A percentile compares a stretch with the other conserved stretches of the same genome.
phyloP scores from a whole-genome alignment of 305 asterid genomes.

The Plantago coronopus region DNA sequence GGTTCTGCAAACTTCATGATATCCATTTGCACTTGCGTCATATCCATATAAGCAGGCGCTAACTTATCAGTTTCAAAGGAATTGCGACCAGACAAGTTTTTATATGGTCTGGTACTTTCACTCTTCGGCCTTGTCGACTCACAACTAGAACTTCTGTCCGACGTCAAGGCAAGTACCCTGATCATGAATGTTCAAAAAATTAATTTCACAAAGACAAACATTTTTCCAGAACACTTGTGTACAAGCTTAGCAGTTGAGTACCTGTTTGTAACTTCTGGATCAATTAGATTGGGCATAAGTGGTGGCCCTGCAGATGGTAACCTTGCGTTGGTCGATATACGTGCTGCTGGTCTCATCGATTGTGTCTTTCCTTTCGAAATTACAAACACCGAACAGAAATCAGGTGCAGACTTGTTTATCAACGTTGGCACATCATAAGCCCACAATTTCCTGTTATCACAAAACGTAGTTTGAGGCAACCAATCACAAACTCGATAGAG shows the following conservation, averaged over 20 bases:
- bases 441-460: conserved; percentile 49
- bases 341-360: conserved; percentile 54
- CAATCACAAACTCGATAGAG: neutral
- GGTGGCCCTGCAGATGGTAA: conserved; percentile 25
- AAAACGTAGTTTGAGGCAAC: neutral
- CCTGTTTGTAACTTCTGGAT: conserved; percentile 34
- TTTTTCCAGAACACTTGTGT: too few relatives aligned
- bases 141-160: conserved; percentile 28
- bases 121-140: conserved; percentile 21
- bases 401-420: conserved; percentile 72
- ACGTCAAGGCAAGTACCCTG: conserved; percentile 33
- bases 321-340: conserved; percentile 20
- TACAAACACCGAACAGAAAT: conserved; percentile 61
- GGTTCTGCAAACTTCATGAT: conserved; percentile 19
- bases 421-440: conserved; percentile 50
- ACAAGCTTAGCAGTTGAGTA: conserved; percentile 2
- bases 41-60: conserved; percentile 27
- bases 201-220: too few relatives aligned
- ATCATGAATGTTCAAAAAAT: neutral
- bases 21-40: conserved; percentile 24
- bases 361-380: conserved; percentile 51
- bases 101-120: conserved; percentile 23
- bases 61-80: conserved; percentile 19
- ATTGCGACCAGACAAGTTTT: conserved; percentile 18
- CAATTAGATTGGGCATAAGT: conserved; percentile 21